Evolutionary conservation across 1,284 basidiomycete genomes (phyloP).

Genomic region (Trametes versicolor): DNA sequence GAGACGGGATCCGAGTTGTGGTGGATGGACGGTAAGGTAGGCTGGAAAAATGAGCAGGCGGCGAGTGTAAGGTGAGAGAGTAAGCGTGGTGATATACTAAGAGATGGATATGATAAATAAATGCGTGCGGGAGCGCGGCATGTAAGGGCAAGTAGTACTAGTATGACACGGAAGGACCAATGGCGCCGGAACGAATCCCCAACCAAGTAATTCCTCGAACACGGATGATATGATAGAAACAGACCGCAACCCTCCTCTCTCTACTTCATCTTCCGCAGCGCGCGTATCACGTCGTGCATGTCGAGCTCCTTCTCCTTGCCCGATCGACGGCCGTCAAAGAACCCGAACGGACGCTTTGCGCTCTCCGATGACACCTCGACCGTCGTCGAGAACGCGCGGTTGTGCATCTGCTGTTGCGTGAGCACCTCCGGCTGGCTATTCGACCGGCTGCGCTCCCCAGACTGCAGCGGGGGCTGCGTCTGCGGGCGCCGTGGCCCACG

Average conservation of each 20-base stretch:
- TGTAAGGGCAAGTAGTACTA: slow-evolving; percentile 42
- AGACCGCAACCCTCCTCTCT: slow-evolving; percentile 36
- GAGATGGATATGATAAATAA: slow-evolving; percentile 34
- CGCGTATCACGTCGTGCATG: slow-evolving; percentile 57
- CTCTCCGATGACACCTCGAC: slow-evolving; percentile 42
- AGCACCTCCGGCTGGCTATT: slow-evolving; percentile 24
- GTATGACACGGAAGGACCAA: background rate
- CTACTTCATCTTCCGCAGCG: slow-evolving; percentile 58
- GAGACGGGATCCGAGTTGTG: too few relatives aligned
- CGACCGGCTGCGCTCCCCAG: slow-evolving; percentile 19
- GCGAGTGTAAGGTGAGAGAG: too few relatives aligned
- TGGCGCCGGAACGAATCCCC: slow-evolving; percentile 37
- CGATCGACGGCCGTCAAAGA: slow-evolving; percentile 32
- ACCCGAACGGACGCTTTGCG: slow-evolving; percentile 37
- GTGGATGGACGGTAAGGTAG: too few relatives aligned
- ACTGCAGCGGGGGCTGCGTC: slow-evolving; percentile 12
- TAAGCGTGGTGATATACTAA: slow-evolving; percentile 3
- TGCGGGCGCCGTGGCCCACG: slow-evolving; percentile 20
- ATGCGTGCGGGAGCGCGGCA: slow-evolving; percentile 45
- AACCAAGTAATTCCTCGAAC: slow-evolving; percentile 40
- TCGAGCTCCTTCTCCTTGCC: slow-evolving; percentile 39
- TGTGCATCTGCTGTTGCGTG: slow-evolving; percentile 11
- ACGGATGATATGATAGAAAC: slow-evolving; percentile 39
- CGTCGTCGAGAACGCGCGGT: slow-evolving; percentile 31
- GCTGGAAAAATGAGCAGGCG: too few relatives aligned